Base-by-base conservation (phyloP, 2,329 filamentous ascomycete species). In the Monilinia vaccinii-corymbosi region DNA sequence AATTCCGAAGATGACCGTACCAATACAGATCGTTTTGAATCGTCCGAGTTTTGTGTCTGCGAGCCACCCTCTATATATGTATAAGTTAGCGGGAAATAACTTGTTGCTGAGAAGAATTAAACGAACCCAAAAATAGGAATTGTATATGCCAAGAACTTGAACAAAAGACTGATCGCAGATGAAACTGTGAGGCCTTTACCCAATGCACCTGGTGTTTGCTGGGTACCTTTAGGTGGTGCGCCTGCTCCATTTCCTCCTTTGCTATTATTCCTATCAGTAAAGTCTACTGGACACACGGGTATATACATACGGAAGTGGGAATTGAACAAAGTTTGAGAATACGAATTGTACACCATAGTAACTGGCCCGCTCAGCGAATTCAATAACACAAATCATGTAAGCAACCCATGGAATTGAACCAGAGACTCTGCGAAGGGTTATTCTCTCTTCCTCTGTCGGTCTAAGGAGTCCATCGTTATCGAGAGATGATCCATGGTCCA, bases 301-400 rank as follows among this genome's bases (percentile, higher is more conserved):
- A 23, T 14, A 46, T 9, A 32, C 55, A 23, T 61, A 61, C 45
- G 83, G 84, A 5, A 87, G 69, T 3, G 81, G 79, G 16, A 80
- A 79, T 65, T 87, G 80, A 67, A 87, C 79, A 65, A 80, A 87
- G 70, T 87, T 88, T 64, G 76, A 77, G 68, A 85, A 83, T 7
- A 71, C 73, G 1, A 77, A 79, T 48, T 82, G 80, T 3, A 84
- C 85, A 56, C 87, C 87, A 70, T 91, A 91, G 80, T 89, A 91
- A 21, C 84, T 87, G 74, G 89, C 89, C 50, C 88, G 84, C 75
- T 91, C 88, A 75, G 85, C 88, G 61, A 90, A 76, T 74, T 91
- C 88, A 63, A 87, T 82, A 63, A 89, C 84, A 52, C 86, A 87
- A 61, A 91, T 82, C 36, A 85, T 85, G 75, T 84, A 91, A 60